These are phyloP conservation scores for Aspergillus pseudoviridinutans DNA, from an alignment of 2,329 filamentous ascomycete genomes.

Conservation along the genomic window DNA sequence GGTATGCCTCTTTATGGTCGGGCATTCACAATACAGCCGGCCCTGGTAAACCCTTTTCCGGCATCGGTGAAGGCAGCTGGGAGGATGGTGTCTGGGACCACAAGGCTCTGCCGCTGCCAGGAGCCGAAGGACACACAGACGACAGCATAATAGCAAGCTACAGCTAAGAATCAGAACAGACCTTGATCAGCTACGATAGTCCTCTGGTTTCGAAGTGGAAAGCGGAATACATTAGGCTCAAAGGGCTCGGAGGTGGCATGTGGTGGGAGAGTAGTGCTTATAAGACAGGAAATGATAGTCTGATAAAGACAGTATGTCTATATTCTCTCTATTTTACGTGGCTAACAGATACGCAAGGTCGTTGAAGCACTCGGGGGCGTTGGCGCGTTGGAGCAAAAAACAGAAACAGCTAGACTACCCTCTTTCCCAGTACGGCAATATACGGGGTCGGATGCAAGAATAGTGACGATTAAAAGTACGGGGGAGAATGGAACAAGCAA, in stretches of 20 bases:
- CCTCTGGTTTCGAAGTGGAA: conserved; percentile 64
- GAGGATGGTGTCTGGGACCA: conserved; percentile 84
- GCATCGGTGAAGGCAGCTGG: conserved; percentile 75
- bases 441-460: no score
- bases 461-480: no score
- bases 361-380: conserved; percentile 27
- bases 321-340: neutral
- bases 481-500: no score
- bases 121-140: conserved; percentile 60
- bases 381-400: conserved; percentile 40
- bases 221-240: conserved; percentile 63
- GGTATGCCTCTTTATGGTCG: conserved; percentile 92
- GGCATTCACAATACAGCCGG: conserved; percentile 76
- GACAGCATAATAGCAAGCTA: conserved; percentile 62
- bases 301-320: conserved; percentile 57
- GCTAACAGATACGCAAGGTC: conserved; percentile 13
- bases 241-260: conserved; percentile 80
- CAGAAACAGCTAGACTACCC: conserved; percentile 51
- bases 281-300: conserved; percentile 37
- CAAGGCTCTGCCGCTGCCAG: conserved; percentile 71
- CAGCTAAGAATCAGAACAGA: conserved; percentile 61
- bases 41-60: conserved; percentile 63
- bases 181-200: conserved; percentile 74
- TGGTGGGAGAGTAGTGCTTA: conserved; percentile 92
- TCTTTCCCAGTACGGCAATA: conserved; percentile 51